phyloP scores from a whole-genome alignment of 1,139 yeast species.

The Diutina siamensis region DNA sequence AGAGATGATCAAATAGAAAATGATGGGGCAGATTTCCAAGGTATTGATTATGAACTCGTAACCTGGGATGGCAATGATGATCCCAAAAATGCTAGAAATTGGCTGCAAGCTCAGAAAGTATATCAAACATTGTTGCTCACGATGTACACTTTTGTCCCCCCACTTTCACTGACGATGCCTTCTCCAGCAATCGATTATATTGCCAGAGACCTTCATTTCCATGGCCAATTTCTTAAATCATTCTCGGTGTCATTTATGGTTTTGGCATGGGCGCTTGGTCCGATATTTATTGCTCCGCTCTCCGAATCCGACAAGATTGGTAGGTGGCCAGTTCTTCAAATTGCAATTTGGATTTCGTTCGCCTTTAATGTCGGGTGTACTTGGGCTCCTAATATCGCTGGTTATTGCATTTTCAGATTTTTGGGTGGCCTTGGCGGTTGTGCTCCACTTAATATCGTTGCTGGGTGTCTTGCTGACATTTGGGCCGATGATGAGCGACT shows the following conservation, averaged over 20 bases:
- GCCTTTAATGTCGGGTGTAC: slow-evolving; percentile 51
- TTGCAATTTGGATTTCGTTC: slow-evolving; percentile 38
- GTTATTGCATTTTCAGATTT: slow-evolving; percentile 45
- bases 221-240: slow-evolving; percentile 26
- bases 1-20: not conserved
- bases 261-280: slow-evolving; percentile 53
- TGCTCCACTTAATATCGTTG: slow-evolving; percentile 60
- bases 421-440: slow-evolving; percentile 56
- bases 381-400: slow-evolving; percentile 38
- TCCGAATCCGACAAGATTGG: slow-evolving; percentile 44
- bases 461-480: slow-evolving; percentile 54
- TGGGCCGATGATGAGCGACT: slow-evolving; percentile 42
- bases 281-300: slow-evolving; percentile 48
- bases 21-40: slow-evolving; percentile 35
- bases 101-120: slow-evolving; percentile 33
- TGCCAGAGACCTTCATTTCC: slow-evolving; percentile 28
- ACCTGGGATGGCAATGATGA: slow-evolving; percentile 58
- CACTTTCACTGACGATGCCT: slow-evolving; percentile 47
- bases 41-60: slow-evolving; percentile 45
- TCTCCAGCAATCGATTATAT: slow-evolving; percentile 47
- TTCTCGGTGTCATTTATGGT: slow-evolving; percentile 48
- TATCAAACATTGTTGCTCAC: slow-evolving; percentile 38
- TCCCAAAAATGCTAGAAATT: slow-evolving; percentile 50
- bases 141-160: slow-evolving; percentile 41
- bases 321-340: slow-evolving; percentile 36